Evolutionary conservation across 2,329 filamentous ascomycete genomes (phyloP), one percentile per base, ranked within the genome.

Genomic region (Plectosphaerella cucumerina): DNA sequence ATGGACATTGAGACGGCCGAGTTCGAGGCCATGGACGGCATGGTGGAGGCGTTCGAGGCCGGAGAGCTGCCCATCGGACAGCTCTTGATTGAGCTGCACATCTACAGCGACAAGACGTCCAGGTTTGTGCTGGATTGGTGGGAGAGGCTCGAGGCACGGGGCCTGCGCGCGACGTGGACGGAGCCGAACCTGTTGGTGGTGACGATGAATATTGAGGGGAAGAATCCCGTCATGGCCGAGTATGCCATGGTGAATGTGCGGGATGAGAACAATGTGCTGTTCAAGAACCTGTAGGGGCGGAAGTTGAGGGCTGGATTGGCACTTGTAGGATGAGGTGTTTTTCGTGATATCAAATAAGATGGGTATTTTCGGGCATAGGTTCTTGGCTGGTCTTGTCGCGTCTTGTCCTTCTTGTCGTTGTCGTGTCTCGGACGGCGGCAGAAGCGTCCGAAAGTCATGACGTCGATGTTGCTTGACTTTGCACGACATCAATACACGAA

Each of bases 1-100:
- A 70, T 71, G 52, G 69, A 72, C 55, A 66, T 71, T 42, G 69
- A 71, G 48, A 63, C 63, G 4, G 54, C 58, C 12, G 69, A 71
- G 52, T 71, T 66, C 49, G 59, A 59, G 26, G 56, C 65, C 11
- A 52, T 68, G 47, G 58, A 58, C 39, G 57, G 56, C 12, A 52
- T 67, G 15, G 56, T 54, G 43, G 14, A 37, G 12, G 55, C 57
- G 23, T 61, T 63, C 42, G 26, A 37, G 15, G 31, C 46, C 14
- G 47, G 52, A 33, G 43, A 50, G 4, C 44, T 59, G 17, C 58
- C 58, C 3, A 50, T 59, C 20, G 57, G 58, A 5, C 58, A 59
- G 31, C 47, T 59, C 11, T 56, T 59, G 48, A 33, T 59, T 5
- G 57, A 59, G 10, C 51, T 59, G 2, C 58, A 59, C 44, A 47